These are phyloP conservation scores for Talaromyces sp. DNA, from an alignment of 2,329 filamentous ascomycete species.

Conservation along the genomic window DNA sequence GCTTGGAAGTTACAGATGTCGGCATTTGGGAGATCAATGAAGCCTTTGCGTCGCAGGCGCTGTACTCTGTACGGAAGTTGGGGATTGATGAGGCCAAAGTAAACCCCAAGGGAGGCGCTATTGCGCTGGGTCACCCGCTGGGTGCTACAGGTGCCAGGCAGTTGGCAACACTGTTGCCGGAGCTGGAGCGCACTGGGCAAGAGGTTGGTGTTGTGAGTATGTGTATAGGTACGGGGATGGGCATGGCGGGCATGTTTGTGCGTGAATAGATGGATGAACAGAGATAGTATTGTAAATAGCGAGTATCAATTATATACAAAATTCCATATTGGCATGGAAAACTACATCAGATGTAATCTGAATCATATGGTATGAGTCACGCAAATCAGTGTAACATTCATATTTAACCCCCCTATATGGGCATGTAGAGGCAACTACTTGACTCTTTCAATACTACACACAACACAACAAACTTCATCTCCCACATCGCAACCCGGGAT, in stretches of 20 bases:
- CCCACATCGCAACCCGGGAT: background rate
- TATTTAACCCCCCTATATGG: too few relatives aligned
- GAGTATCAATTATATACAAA: background rate
- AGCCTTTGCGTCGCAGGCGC: slow-evolving; percentile 60
- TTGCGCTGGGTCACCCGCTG: slow-evolving; percentile 51
- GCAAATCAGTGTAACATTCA: too few relatives aligned
- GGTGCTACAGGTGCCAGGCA: slow-evolving; percentile 84
- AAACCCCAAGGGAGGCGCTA: slow-evolving; percentile 89
- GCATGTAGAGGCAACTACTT: too few relatives aligned
- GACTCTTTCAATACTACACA: too few relatives aligned
- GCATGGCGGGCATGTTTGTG: slow-evolving; percentile 66
- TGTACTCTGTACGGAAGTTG: slow-evolving; percentile 65
- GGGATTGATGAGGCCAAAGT: slow-evolving; percentile 63
- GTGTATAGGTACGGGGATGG: slow-evolving; percentile 83
- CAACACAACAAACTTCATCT: background rate
- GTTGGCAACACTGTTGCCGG: slow-evolving; percentile 67
- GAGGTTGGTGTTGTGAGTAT: slow-evolving; percentile 84
- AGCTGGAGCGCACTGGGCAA: slow-evolving; percentile 62
- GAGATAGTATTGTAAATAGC: background rate
- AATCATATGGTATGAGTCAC: too few relatives aligned
- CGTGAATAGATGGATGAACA: slow-evolving; percentile 44
- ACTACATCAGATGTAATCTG: too few relatives aligned
- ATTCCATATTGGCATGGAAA: background rate
- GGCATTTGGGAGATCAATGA: slow-evolving; percentile 93
- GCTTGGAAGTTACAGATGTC: slow-evolving; percentile 64